Conservation (phyloP, 441 rosid genomes). For the Biscutella auriculata region DNA sequence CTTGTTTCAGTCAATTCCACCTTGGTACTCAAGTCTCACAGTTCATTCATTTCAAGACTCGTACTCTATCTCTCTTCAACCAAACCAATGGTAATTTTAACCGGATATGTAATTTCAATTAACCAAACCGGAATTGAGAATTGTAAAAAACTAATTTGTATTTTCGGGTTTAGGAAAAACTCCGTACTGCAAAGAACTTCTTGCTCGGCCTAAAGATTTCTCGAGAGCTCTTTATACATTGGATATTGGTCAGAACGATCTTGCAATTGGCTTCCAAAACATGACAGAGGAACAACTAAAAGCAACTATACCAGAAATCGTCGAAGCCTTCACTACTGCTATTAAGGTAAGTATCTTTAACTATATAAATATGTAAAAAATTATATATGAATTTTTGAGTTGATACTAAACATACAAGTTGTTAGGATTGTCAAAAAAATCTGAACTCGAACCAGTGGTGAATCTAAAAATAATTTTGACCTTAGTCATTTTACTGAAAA, state of each 20-base stretch:
- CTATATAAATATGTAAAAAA: too few relatives aligned
- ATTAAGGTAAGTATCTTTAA: conserved; percentile 38
- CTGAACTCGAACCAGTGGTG: too few relatives aligned
- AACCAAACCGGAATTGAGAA: background rate
- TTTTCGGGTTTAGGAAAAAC: conserved; percentile 22
- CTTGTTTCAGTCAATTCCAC: conserved; percentile 51
- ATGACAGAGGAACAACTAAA: conserved; percentile 35
- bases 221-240: conserved; percentile 53
- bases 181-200: conserved; percentile 25
- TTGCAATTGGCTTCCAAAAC: conserved; percentile 41
- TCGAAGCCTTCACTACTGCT: conserved; percentile 39
- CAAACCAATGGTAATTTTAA: conserved; percentile 23
- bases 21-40: conserved; percentile 62
- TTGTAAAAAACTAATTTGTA: too few relatives aligned
- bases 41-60: conserved; percentile 56
- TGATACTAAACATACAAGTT: too few relatives aligned
- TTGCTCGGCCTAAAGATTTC: conserved; percentile 63
- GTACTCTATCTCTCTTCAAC: conserved; percentile 32
- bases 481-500: too few relatives aligned
- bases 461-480: too few relatives aligned
- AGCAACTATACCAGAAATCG: conserved; percentile 47
- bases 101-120: background rate
- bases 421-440: too few relatives aligned
- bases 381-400: too few relatives aligned
- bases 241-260: conserved; percentile 81